phyloP scores from a whole-genome alignment of 352 stramenopile genomes.

The Phytophthora kernoviae region DNA sequence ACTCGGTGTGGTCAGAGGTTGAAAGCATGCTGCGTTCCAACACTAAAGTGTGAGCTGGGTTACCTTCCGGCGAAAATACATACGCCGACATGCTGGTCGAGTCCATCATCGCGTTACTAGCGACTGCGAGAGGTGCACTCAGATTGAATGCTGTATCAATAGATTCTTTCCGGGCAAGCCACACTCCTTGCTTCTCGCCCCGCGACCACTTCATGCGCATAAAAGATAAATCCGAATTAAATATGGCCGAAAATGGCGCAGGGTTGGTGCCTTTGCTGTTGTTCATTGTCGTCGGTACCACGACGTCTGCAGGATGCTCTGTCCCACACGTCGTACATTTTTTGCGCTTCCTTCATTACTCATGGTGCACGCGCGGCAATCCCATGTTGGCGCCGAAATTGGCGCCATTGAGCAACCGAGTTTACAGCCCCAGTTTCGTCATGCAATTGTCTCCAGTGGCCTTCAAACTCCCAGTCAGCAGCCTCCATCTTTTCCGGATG shows the following conservation, averaged over 20 bases:
- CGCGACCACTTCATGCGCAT: constrained; percentile 84
- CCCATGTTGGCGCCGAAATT: constrained; percentile 48
- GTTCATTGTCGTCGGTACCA: constrained; percentile 32
- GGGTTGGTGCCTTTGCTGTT: constrained; percentile 68
- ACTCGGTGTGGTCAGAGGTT: constrained; percentile 52
- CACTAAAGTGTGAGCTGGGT: constrained; percentile 51
- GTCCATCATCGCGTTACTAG: constrained; percentile 62
- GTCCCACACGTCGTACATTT: constrained; percentile 83
- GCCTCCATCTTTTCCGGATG: constrained; percentile 26
- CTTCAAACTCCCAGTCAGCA: constrained; percentile 63
- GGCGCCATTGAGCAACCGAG: constrained; percentile 25
- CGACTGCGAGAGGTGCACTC: constrained; percentile 30
- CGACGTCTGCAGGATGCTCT: constrained; percentile 45
- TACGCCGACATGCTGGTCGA: constrained; percentile 43
- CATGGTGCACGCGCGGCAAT: constrained; percentile 79
- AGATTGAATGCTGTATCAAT: constrained; percentile 46
- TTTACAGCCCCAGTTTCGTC: constrained; percentile 26
- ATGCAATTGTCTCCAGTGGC: constrained; percentile 77
- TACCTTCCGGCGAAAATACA: constrained; percentile 66
- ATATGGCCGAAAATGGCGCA: constrained; percentile 68
- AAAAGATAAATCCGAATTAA: constrained; percentile 65
- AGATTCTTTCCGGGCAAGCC: constrained; percentile 62
- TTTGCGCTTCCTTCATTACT: constrained; percentile 60
- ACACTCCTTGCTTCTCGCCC: constrained; percentile 82
- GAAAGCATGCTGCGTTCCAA: constrained; percentile 69